Evolutionary conservation across 495 filamentous ascomycete genomes (phyloP).

Genomic region (Podospora pseudoanserina): DNA sequence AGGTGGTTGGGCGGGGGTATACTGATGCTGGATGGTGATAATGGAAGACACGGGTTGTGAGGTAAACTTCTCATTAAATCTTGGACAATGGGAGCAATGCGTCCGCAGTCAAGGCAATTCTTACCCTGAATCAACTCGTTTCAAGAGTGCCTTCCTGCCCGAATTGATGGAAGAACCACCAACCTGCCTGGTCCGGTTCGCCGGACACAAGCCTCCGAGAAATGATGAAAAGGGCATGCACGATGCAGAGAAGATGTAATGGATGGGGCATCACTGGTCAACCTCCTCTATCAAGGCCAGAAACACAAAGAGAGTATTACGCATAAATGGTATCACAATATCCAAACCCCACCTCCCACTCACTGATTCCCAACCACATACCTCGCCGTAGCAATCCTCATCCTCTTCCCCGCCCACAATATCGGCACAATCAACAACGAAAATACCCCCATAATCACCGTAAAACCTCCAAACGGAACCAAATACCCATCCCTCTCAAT

Average conservation of each 20-base stretch:
- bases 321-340: background rate
- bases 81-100: too few species aligned
- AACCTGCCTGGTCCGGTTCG: background rate
- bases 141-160: background rate
- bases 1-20: too few species aligned
- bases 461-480: constrained; percentile 28
- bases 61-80: too few species aligned
- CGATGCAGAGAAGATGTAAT: background rate
- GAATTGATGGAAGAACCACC: background rate
- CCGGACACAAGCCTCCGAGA: background rate
- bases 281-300: background rate
- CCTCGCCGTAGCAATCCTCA: constrained; percentile 31
- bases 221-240: background rate
- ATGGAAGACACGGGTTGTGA: too few species aligned
- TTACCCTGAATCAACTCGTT: too few species aligned
- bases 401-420: constrained; percentile 28
- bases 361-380: constrained; percentile 30
- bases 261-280: background rate
- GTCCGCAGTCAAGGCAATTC: too few species aligned
- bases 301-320: background rate
- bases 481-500: constrained; percentile 24
- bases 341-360: background rate
- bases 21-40: too few species aligned
- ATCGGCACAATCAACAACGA: constrained; percentile 28
- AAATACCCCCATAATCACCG: constrained; percentile 29